phyloP scores from a whole-genome alignment of 371 early-diverging fungal species.

The Blyttiomyces sp. region DNA sequence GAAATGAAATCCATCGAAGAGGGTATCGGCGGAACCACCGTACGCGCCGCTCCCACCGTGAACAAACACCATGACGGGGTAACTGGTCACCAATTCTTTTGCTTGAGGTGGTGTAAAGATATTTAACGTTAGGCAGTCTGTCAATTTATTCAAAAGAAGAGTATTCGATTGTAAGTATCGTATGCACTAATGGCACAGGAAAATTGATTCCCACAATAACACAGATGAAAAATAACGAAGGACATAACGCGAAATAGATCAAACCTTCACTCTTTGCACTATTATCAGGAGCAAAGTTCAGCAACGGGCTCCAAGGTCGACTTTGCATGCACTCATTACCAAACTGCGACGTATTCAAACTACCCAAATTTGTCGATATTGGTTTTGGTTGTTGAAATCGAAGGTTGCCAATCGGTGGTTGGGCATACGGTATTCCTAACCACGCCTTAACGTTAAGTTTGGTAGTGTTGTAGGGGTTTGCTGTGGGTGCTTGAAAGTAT shows the following conservation, averaged over 20 bases:
- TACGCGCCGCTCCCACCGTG: conserved; percentile 19
- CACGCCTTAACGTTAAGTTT: background rate
- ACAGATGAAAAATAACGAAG: background rate
- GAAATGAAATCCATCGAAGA: conserved; percentile 14
- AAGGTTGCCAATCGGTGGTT: background rate
- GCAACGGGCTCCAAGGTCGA: too few species aligned
- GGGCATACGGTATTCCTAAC: background rate
- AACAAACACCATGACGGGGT: conserved; percentile 26
- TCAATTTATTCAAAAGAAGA: background rate
- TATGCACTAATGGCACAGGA: too few species aligned
- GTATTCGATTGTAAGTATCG: background rate
- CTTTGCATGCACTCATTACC: background rate
- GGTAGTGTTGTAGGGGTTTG: too few species aligned
- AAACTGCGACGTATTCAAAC: background rate
- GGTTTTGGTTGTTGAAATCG: background rate
- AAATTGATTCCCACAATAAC: too few species aligned
- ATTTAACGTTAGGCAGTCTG: background rate
- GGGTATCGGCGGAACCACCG: conserved; percentile 1
- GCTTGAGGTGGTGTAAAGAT: background rate
- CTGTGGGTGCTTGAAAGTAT: too few species aligned
- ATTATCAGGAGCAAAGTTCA: background rate
- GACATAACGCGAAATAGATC: background rate
- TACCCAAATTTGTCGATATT: background rate
- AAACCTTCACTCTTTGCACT: background rate
- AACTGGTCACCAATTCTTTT: background rate